These are phyloP conservation scores for Albifimbria verrucaria DNA, from an alignment of 2,329 filamentous ascomycete species.

Conservation along the genomic window DNA sequence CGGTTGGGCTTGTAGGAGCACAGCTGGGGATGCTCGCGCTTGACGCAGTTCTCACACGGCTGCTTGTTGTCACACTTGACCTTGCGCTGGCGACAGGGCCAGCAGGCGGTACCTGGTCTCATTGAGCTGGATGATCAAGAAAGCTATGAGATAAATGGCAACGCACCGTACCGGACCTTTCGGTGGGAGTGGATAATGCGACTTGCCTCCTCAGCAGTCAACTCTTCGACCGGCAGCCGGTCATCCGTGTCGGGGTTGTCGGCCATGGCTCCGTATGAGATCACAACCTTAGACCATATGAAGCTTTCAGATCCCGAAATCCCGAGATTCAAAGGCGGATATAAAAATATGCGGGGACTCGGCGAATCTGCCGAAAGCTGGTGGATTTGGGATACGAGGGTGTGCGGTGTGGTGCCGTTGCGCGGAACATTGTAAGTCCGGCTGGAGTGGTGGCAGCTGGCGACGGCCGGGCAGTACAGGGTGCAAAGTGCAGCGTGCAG, in stretches of 20 bases:
- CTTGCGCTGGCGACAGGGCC: conserved; percentile 65
- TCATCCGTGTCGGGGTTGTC: conserved; percentile 42
- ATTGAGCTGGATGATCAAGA: no score
- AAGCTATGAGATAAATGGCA: no score
- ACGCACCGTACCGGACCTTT: conserved; percentile 66
- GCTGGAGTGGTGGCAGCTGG: no score
- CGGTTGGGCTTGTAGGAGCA: conserved; percentile 66
- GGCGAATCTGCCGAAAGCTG: no score
- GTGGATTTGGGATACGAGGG: no score
- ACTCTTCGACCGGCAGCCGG: conserved; percentile 48
- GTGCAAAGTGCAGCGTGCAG: no score
- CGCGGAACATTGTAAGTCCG: no score
- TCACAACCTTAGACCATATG: not conserved
- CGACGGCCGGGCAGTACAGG: no score
- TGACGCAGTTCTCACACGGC: conserved; percentile 66
- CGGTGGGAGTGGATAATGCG: conserved; percentile 68
- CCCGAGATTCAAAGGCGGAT: no score
- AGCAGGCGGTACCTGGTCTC: conserved; percentile 63
- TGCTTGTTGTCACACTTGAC: conserved; percentile 69
- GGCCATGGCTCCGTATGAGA: conserved; percentile 31
- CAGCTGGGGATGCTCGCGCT: conserved; percentile 60
- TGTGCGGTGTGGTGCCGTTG: no score
- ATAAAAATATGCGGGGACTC: no score
- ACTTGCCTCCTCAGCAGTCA: conserved; percentile 63
- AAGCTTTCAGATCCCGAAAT: not conserved